phyloP scores from a whole-genome alignment of 192 early-diverging fungal species.

The Backusella psychrophila region DNA sequence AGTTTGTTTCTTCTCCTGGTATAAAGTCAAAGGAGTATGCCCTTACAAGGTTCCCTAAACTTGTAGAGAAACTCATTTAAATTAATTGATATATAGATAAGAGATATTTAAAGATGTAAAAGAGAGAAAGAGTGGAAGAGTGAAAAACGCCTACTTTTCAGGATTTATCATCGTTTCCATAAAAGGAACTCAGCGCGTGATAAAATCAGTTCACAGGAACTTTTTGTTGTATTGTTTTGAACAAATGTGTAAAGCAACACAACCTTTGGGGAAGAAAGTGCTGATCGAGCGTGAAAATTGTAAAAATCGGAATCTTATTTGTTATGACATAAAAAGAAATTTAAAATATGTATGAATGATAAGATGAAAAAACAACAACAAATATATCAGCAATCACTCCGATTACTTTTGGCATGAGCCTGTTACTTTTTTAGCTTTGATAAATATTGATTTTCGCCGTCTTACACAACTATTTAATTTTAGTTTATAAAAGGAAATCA shows the following conservation, averaged over 20 bases:
- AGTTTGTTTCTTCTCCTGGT: conserved; percentile 17
- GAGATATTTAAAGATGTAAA: background rate
- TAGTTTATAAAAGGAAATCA: too few species aligned
- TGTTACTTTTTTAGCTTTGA: background rate
- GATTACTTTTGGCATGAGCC: background rate
- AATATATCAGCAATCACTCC: background rate
- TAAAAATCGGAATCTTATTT: background rate
- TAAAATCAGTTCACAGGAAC: background rate
- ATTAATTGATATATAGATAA: background rate
- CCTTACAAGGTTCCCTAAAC: background rate
- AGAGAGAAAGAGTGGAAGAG: background rate
- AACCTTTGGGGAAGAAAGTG: background rate
- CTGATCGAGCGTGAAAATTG: background rate
- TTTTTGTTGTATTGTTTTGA: background rate
- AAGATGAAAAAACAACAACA: background rate
- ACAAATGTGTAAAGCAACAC: background rate
- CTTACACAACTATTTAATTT: too few species aligned
- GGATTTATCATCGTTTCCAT: background rate
- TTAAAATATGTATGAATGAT: background rate
- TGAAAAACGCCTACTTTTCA: background rate
- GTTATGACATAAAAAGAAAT: background rate
- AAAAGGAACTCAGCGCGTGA: background rate
- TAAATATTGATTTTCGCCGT: background rate
- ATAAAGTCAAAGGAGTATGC: conserved; percentile 9
- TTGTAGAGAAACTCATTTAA: background rate